Percentiles rank a stretch among this genome's conserved stretches.
Conservation (phyloP, 352 stramenopile genomes). For the Phytophthora crassamura region DNA sequence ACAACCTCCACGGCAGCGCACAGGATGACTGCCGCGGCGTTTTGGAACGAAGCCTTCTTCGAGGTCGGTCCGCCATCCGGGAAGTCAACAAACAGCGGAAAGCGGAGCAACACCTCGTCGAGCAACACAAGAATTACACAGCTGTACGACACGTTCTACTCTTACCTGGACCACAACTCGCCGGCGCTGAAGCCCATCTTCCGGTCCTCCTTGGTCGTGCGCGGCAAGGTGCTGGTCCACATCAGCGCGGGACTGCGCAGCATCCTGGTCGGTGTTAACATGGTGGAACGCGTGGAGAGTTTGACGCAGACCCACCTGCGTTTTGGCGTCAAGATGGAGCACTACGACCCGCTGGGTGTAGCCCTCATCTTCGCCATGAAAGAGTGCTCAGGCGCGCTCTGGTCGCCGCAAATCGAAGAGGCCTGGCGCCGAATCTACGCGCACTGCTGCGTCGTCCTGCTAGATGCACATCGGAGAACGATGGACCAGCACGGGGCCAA, state of each 20-base stretch:
- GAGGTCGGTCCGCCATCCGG: slow-evolving; percentile 21
- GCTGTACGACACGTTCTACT: slow-evolving; percentile 61
- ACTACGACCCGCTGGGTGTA: slow-evolving; percentile 90
- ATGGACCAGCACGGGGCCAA: slow-evolving; percentile 9
- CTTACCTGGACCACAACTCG: slow-evolving; percentile 51
- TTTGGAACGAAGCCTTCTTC: slow-evolving; percentile 52
- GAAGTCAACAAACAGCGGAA: slow-evolving; percentile 24
- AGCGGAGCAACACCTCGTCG: slow-evolving; percentile 27
- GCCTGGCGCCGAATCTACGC: slow-evolving; percentile 51
- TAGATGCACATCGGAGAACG: slow-evolving; percentile 8
- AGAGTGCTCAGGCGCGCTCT: slow-evolving; percentile 43
- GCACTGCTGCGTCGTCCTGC: slow-evolving; percentile 29
- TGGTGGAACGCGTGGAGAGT: slow-evolving; percentile 74
- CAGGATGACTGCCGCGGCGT: slow-evolving; percentile 34
- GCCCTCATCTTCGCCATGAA: slow-evolving; percentile 86
- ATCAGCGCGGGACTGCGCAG: slow-evolving; percentile 74
- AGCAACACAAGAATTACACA: slow-evolving; percentile 29
- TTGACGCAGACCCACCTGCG: slow-evolving; percentile 80
- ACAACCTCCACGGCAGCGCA: slow-evolving; percentile 45
- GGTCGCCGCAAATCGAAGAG: slow-evolving; percentile 48
- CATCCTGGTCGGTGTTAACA: slow-evolving; percentile 48
- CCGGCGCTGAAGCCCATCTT: slow-evolving; percentile 57
- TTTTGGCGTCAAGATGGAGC: slow-evolving; percentile 84
- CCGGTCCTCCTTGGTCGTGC: slow-evolving; percentile 57
- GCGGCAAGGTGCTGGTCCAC: slow-evolving; percentile 89